These are phyloP conservation scores for Andrographis paniculata DNA, from an alignment of 305 asterid species.

Conservation along the genomic window DNA sequence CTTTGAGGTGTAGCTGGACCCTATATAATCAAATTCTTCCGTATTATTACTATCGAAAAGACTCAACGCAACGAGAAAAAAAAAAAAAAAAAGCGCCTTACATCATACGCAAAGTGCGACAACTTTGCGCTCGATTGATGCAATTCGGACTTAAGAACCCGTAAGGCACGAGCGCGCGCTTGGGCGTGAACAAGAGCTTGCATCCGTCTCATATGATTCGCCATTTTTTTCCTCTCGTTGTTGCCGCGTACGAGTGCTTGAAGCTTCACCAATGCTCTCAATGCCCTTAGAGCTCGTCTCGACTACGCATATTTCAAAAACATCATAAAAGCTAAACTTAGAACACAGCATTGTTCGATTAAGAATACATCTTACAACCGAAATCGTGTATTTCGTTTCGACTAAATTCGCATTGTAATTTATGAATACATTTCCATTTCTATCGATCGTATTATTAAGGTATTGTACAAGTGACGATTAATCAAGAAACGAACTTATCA, in stretches of 20 bases:
- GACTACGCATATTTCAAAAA: conserved; percentile 30
- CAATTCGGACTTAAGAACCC: conserved; percentile 34
- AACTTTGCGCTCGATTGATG: conserved; percentile 30
- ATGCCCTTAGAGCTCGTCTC: conserved; percentile 69
- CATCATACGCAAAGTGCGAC: conserved; percentile 35
- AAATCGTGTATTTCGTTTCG: too few species aligned
- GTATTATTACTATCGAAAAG: background rate
- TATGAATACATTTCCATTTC: too few species aligned
- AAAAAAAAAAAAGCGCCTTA: conserved; percentile 15
- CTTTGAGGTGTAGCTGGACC: conserved; percentile 82
- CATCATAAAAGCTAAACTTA: background rate
- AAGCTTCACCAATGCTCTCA: conserved; percentile 75
- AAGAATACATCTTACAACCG: too few species aligned
- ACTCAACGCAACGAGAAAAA: background rate
- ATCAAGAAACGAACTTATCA: too few species aligned
- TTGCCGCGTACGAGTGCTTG: conserved; percentile 87
- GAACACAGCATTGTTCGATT: background rate
- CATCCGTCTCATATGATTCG: conserved; percentile 36
- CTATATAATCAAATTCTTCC: conserved; percentile 25
- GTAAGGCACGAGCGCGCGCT: conserved; percentile 46
- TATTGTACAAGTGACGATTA: too few species aligned
- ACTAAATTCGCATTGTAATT: too few species aligned
- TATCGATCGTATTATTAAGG: too few species aligned
- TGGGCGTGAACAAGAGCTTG: conserved; percentile 58
- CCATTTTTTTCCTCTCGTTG: conserved; percentile 59